A percentile compares a stretch with the other conserved stretches of the same genome.
Evolutionary conservation across 1,139 yeast species (phyloP).

Genomic region (Pichia inconspicua): DNA sequence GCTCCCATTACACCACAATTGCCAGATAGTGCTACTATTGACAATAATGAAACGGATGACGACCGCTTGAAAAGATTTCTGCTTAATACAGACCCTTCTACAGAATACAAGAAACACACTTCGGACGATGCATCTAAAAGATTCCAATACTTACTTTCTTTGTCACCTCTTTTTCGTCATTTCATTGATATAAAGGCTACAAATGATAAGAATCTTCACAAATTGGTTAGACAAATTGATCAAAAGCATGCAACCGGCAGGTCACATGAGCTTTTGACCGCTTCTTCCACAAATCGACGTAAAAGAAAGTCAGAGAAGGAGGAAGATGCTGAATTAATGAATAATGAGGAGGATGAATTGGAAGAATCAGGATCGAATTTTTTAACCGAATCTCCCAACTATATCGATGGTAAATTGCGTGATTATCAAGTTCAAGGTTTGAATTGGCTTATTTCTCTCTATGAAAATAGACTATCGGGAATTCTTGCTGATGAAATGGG

Average conservation of each 20-base stretch:
- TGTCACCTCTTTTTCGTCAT: slow-evolving; percentile 80
- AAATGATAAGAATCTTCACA: slow-evolving; percentile 58
- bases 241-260: slow-evolving; percentile 30
- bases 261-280: slow-evolving; percentile 11
- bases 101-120: slow-evolving; percentile 48
- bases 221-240: slow-evolving; percentile 49
- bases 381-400: slow-evolving; percentile 75
- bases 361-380: slow-evolving; percentile 50
- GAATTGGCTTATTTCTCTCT: slow-evolving; percentile 81
- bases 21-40: slow-evolving; percentile 11
- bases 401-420: slow-evolving; percentile 59
- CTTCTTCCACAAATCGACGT: slow-evolving; percentile 22
- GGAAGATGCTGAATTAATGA: slow-evolving; percentile 81
- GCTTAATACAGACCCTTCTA: slow-evolving; percentile 42
- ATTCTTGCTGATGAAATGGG: slow-evolving; percentile 99
- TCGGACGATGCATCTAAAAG: slow-evolving; percentile 65
- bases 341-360: slow-evolving; percentile 63
- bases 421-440: slow-evolving; percentile 87
- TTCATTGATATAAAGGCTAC: slow-evolving; percentile 79
- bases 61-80: slow-evolving; percentile 43
- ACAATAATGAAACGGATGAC: slow-evolving; percentile 12
- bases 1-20: background rate
- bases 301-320: slow-evolving; percentile 79
- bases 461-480: slow-evolving; percentile 82
- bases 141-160: slow-evolving; percentile 71